phyloP scores from a whole-genome alignment of 208 protist genomes.

The Leishmania amazonensis region DNA sequence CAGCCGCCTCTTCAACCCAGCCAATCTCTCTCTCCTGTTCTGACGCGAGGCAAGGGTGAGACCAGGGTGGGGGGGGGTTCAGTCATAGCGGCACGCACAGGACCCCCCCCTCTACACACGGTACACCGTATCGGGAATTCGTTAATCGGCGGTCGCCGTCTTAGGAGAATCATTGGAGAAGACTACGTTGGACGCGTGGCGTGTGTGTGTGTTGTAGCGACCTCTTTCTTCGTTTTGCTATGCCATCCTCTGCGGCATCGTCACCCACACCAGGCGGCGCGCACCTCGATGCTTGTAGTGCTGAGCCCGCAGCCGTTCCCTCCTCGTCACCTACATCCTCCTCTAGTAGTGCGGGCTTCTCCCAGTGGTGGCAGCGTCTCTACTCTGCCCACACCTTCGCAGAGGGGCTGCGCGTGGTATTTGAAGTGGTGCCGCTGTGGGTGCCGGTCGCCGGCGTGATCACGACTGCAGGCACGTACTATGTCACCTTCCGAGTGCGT shows the following conservation, averaged over 20 bases:
- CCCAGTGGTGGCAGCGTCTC: conserved; percentile 46
- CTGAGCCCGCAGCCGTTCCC: neutral
- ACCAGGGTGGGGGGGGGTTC: neutral
- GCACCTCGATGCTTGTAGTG: neutral
- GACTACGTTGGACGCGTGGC: neutral
- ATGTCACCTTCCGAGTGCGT: conserved; percentile 63
- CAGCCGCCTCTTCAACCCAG: neutral
- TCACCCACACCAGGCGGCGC: neutral
- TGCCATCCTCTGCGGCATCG: conserved; percentile 19
- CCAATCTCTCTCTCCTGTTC: neutral
- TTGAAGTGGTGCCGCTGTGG: conserved; percentile 69
- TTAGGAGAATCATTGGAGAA: neutral
- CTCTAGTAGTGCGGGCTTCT: conserved; percentile 4
- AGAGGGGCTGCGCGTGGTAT: conserved; percentile 54
- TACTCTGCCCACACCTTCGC: conserved; percentile 62
- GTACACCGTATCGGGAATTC: neutral
- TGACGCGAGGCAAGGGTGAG: neutral
- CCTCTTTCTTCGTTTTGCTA: neutral
- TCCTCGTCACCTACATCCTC: conserved; percentile 13
- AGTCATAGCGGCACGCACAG: neutral
- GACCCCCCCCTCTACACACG: neutral
- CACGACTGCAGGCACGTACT: conserved; percentile 54
- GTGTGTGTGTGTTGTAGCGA: neutral
- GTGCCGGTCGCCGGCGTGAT: conserved; percentile 56
- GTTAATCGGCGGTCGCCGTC: neutral